Evolutionary conservation across 129 eudicot species (phyloP).

Genomic region (Chrysanthemum seticuspe): DNA sequence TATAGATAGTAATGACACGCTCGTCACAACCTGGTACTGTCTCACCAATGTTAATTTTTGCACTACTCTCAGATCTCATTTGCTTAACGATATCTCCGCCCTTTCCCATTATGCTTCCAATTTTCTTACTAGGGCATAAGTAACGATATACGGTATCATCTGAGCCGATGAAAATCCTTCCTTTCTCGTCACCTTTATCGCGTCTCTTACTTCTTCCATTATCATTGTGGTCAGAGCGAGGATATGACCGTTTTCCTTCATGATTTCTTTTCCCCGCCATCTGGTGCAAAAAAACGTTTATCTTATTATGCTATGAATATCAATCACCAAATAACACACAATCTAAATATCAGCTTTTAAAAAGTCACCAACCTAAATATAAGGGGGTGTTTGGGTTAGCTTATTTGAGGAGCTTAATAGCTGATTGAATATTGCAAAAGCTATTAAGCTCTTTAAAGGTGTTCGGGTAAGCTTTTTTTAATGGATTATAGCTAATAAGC

Average conservation of each 20-base stretch:
- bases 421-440: too few species aligned
- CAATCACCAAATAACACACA: too few species aligned
- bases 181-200: slow-evolving; percentile 41
- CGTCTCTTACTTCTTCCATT: slow-evolving; percentile 60
- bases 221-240: slow-evolving; percentile 57
- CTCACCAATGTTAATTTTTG: slow-evolving; percentile 79
- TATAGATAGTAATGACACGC: slow-evolving; percentile 75
- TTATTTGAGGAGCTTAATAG: too few species aligned
- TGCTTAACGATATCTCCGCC: slow-evolving; percentile 89
- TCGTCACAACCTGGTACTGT: slow-evolving; percentile 73
- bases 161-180: slow-evolving; percentile 50
- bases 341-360: too few species aligned
- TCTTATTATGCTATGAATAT: too few species aligned
- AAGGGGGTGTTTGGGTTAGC: too few species aligned
- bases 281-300: neutral
- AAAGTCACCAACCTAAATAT: too few species aligned
- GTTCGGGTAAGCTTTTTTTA: too few species aligned
- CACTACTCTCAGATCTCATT: slow-evolving; percentile 60
- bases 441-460: too few species aligned
- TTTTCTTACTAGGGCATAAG: slow-evolving; percentile 70
- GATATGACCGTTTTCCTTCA: slow-evolving; percentile 63
- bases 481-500: too few species aligned
- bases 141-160: slow-evolving; percentile 85
- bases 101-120: slow-evolving; percentile 81
- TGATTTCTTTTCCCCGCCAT: slow-evolving; percentile 76